These are phyloP conservation scores for Ramichloridium luteum DNA, from an alignment of 2,329 filamentous ascomycete genomes.

Conservation along the genomic window DNA sequence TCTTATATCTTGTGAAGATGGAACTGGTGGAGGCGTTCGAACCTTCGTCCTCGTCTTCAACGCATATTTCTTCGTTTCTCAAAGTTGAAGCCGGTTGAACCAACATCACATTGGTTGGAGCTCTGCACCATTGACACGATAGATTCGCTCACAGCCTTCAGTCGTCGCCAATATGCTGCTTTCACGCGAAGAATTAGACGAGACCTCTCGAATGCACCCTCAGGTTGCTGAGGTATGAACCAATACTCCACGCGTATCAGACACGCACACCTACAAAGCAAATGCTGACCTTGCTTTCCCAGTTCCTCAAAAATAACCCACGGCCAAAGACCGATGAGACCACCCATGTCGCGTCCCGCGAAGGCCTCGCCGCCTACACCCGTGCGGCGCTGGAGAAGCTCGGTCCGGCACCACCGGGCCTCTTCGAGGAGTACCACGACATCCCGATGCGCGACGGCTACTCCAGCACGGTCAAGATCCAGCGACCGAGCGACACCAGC, in stretches of 20 bases:
- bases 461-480: conserved; percentile 24
- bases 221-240: conserved; percentile 9
- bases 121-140: too few species aligned
- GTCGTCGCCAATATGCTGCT: conserved; percentile 10
- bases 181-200: conserved; percentile 6
- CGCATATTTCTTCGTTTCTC: too few species aligned
- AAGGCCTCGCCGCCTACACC: conserved; percentile 4
- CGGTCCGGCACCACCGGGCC: conserved; percentile 10
- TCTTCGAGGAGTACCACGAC: conserved; percentile 26
- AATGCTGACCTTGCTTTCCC: neutral
- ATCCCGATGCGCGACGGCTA: conserved; percentile 26
- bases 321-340: conserved; percentile 4
- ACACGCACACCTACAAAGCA: neutral
- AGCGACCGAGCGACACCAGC: conserved; percentile 15
- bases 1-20: too few species aligned
- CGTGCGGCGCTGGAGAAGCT: conserved; percentile 7
- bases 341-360: conserved; percentile 5
- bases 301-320: conserved; percentile 10
- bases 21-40: too few species aligned
- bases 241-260: neutral
- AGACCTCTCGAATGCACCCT: conserved; percentile 8
- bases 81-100: too few species aligned
- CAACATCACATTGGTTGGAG: too few species aligned
- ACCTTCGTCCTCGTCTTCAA: too few species aligned
- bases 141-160: too few species aligned